These are phyloP conservation scores for Kockovaella imperatae DNA, from an alignment of 768 basidiomycete species.

Conservation along the genomic window DNA sequence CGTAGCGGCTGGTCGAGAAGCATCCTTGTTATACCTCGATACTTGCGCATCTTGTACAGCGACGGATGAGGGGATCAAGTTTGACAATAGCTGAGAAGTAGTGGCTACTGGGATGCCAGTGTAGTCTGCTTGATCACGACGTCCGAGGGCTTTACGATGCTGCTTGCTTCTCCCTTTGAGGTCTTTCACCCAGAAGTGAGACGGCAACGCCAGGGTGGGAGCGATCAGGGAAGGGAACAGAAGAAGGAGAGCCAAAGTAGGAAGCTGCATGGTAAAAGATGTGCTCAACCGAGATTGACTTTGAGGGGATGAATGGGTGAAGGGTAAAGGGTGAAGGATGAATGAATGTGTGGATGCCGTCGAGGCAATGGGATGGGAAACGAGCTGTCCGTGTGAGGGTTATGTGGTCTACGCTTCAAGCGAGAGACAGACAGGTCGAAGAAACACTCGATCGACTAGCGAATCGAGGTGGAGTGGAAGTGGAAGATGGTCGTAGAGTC, in stretches of 20 bases:
- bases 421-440: no score
- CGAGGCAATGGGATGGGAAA: no score
- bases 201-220: neutral
- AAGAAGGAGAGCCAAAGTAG: neutral
- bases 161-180: neutral
- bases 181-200: neutral
- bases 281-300: neutral
- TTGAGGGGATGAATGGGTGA: no score
- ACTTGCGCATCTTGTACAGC: neutral
- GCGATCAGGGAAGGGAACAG: neutral
- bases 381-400: no score
- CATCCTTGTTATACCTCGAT: neutral
- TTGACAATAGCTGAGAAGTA: slow-evolving; percentile 3
- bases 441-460: no score
- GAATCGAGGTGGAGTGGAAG: no score
- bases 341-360: no score
- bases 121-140: no score
- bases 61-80: neutral
- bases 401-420: no score
- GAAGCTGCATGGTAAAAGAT: neutral
- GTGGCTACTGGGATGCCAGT: slow-evolving; percentile 21
- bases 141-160: no score
- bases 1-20: neutral
- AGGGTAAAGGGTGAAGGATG: no score
- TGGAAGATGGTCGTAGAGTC: no score